Conservation (phyloP, 1,139 yeast species). For the Meyerozyma smithsonii region DNA sequence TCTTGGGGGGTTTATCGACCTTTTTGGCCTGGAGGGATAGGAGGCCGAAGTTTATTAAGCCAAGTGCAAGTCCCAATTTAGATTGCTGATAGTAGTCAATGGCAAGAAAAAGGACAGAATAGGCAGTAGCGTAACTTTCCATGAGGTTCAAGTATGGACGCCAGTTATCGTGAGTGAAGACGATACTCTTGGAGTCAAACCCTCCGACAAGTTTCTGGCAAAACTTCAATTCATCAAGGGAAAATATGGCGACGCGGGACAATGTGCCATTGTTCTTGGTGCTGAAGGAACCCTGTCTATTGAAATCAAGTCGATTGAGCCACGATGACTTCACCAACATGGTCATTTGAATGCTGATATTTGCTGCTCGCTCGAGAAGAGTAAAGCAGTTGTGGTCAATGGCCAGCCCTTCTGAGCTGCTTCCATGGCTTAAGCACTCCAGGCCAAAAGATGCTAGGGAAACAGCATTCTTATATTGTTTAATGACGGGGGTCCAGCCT, state of each 20-base stretch:
- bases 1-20: conserved; percentile 10
- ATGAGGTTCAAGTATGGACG: conserved; percentile 27
- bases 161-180: conserved; percentile 26
- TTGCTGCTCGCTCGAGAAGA: conserved; percentile 24
- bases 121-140: conserved; percentile 35
- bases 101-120: conserved; percentile 40
- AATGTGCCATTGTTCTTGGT: conserved; percentile 37
- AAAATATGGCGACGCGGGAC: conserved; percentile 39
- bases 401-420: background rate
- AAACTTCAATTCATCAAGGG: conserved; percentile 28
- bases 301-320: conserved; percentile 30
- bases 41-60: conserved; percentile 35
- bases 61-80: conserved; percentile 40
- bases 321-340: conserved; percentile 38
- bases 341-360: conserved; percentile 36
- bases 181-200: conserved; percentile 7
- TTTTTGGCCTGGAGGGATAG: conserved; percentile 37
- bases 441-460: conserved; percentile 7
- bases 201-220: conserved; percentile 15
- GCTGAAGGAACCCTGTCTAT: conserved; percentile 17
- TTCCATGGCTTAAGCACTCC: conserved; percentile 3
- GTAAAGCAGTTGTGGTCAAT: background rate
- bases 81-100: conserved; percentile 40
- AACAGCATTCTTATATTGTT: conserved; percentile 9
- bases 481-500: conserved; percentile 11